Percentiles rank a stretch among this genome's conserved stretches.
Evolutionary conservation across 2,329 filamentous ascomycete species (phyloP).

Genomic region (Uncinocarpus reesii): DNA sequence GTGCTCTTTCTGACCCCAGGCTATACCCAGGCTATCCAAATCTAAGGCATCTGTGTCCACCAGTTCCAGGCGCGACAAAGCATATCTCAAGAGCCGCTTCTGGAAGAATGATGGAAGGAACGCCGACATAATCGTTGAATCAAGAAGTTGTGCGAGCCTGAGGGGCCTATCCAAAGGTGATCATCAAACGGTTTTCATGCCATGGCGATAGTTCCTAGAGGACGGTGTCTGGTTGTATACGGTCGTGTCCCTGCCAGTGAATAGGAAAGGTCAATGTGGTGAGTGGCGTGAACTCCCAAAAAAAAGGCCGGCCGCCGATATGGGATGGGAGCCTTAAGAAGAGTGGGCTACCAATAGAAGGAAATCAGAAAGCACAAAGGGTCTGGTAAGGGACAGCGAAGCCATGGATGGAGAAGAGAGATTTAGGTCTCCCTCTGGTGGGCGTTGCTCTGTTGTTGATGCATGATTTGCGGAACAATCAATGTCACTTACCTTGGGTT

Average conservation of each 20-base stretch:
- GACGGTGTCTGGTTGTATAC: background rate
- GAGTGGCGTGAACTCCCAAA: background rate
- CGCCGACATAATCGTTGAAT: constrained; percentile 50
- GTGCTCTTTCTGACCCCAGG: constrained; percentile 67
- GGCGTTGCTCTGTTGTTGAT: constrained; percentile 13
- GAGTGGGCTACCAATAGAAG: background rate
- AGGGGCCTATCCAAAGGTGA: constrained; percentile 1
- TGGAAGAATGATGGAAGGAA: constrained; percentile 70
- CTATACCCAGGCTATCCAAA: constrained; percentile 74
- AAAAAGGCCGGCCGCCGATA: background rate
- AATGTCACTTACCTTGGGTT: constrained; percentile 6
- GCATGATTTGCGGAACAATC: constrained; percentile 12
- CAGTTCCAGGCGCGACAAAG: constrained; percentile 69
- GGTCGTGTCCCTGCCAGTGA: background rate
- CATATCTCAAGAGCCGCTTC: constrained; percentile 80
- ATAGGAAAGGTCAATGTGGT: background rate
- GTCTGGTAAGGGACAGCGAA: background rate
- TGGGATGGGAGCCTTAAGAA: background rate
- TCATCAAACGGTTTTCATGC: constrained; percentile 3
- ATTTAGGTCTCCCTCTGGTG: background rate
- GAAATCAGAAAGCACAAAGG: background rate
- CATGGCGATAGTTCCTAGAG: background rate
- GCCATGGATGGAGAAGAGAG: background rate
- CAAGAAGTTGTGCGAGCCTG: background rate
- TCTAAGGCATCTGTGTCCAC: constrained; percentile 81